A percentile compares a stretch with the other conserved stretches of the same genome.
phyloP scores from a whole-genome alignment of 352 stramenopile genomes.

The Detonula confervacea region DNA sequence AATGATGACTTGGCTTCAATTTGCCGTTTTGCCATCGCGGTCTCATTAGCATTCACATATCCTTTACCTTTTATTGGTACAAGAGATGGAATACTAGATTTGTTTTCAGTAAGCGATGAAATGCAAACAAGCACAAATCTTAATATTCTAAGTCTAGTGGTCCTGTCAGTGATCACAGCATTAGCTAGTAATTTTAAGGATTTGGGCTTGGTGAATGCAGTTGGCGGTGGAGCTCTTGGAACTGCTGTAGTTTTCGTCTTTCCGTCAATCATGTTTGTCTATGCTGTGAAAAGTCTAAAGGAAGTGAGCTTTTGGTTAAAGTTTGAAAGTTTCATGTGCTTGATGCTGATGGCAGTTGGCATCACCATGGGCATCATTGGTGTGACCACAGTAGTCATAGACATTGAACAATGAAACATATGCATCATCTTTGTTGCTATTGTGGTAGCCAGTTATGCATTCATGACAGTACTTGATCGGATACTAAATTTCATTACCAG shows the following conservation, averaged over 20 bases:
- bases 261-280: conserved; percentile 77
- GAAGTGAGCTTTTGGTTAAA: conserved; percentile 16
- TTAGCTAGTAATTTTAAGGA: conserved; percentile 71
- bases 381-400: conserved; percentile 18
- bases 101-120: conserved; percentile 45
- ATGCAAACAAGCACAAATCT: conserved; percentile 57
- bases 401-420: no score
- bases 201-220: conserved; percentile 73
- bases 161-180: conserved; percentile 69
- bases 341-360: conserved; percentile 28
- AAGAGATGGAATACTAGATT: conserved; percentile 67
- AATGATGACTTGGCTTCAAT: conserved; percentile 77
- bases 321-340: conserved; percentile 23
- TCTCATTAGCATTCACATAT: conserved; percentile 83
- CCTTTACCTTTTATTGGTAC: conserved; percentile 71
- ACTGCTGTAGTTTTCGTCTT: conserved; percentile 79
- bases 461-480: no score
- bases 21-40: conserved; percentile 72
- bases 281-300: conserved; percentile 24
- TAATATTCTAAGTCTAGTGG: conserved; percentile 54
- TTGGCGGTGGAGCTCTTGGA: conserved; percentile 77
- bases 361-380: conserved; percentile 30
- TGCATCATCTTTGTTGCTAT: no score
- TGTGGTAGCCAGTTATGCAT: no score
- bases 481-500: no score